Conservation (phyloP, 139 green algal genomes). For the Protoeuglena noctilucae region DNA sequence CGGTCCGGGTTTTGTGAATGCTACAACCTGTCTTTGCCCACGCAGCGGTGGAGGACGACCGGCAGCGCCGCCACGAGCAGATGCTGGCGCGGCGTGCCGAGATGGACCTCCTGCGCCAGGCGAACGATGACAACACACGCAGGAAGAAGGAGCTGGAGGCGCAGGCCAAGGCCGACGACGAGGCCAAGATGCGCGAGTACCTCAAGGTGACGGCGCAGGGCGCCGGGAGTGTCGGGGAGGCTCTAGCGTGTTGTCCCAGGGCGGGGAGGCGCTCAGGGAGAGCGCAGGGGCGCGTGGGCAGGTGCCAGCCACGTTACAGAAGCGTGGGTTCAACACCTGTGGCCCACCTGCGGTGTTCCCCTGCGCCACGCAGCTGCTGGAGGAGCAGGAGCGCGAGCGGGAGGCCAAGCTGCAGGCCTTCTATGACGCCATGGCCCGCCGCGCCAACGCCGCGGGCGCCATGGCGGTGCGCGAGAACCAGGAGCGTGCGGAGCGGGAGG, state of each 20-base stretch:
- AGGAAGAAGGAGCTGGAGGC: neutral
- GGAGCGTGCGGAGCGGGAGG: conserved; percentile 1
- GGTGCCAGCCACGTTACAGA: neutral
- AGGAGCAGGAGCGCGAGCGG: neutral
- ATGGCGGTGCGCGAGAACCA: neutral
- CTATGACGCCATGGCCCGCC: neutral
- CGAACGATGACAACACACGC: neutral
- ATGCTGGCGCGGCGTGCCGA: neutral
- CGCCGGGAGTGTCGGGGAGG: neutral
- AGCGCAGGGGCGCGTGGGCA: neutral
- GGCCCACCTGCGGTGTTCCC: neutral
- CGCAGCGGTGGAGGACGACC: too few relatives aligned
- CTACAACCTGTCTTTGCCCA: too few relatives aligned
- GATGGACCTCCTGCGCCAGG: neutral
- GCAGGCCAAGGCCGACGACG: neutral
- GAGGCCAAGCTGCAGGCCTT: neutral
- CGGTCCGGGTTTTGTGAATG: too few relatives aligned
- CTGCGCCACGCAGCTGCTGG: neutral
- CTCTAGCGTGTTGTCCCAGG: neutral
- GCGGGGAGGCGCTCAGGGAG: neutral
- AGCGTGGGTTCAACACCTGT: neutral
- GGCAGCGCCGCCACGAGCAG: neutral
- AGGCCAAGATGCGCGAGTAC: neutral
- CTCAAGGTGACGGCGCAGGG: neutral
- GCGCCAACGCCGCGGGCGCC: neutral